Evolutionary conservation across 208 protist species (phyloP).

Genomic region (Naegleria lovaniensis): DNA sequence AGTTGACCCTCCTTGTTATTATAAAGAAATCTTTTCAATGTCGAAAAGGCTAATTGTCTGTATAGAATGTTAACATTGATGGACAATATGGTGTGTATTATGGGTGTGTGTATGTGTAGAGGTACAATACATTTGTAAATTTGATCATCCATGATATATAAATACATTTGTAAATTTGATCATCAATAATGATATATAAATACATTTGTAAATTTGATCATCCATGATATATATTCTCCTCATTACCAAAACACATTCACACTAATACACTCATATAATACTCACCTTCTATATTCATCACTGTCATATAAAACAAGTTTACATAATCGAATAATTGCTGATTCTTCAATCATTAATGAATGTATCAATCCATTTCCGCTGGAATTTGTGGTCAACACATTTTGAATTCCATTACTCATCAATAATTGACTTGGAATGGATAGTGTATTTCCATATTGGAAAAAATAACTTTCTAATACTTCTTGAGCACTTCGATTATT

Average conservation of each 20-base stretch:
- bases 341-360: neutral
- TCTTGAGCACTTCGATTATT: neutral
- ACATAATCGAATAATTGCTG: neutral
- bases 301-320: neutral
- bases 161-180: too few species aligned
- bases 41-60: neutral
- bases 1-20: slow-evolving; percentile 24
- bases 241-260: too few species aligned
- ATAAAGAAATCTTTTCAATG: neutral
- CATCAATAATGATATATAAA: too few species aligned
- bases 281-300: neutral
- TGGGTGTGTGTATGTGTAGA: neutral
- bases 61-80: too few species aligned
- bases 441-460: neutral
- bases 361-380: neutral
- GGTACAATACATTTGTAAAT: too few species aligned
- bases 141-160: too few species aligned
- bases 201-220: too few species aligned
- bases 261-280: too few species aligned
- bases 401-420: neutral
- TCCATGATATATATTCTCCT: too few species aligned
- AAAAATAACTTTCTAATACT: neutral
- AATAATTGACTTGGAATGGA: neutral
- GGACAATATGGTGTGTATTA: neutral
- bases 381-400: neutral